Evolutionary conservation across 2,329 filamentous ascomycete genomes (phyloP).

Genomic region (Helicocarpus griseus): DNA sequence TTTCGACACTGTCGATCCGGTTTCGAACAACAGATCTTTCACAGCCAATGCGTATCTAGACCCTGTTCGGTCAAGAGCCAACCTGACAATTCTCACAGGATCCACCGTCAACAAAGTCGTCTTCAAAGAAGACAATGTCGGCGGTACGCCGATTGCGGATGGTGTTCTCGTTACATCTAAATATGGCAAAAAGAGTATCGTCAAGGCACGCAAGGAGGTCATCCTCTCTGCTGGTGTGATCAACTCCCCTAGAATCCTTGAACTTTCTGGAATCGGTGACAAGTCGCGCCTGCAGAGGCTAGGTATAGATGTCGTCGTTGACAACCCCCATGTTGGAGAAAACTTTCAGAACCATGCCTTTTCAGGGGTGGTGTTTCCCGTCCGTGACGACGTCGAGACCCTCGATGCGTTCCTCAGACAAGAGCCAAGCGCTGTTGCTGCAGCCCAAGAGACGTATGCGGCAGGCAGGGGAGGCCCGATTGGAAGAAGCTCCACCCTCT

Average conservation of each 20-base stretch:
- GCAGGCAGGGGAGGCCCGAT: slow-evolving; percentile 8
- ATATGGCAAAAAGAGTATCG: slow-evolving; percentile 16
- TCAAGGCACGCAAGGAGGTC: slow-evolving; percentile 40
- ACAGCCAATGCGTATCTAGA: background rate
- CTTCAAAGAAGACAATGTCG: background rate
- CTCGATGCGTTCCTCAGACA: slow-evolving; percentile 20
- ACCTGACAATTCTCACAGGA: background rate
- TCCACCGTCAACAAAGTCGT: slow-evolving; percentile 3
- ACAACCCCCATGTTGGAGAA: slow-evolving; percentile 39
- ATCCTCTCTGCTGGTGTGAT: slow-evolving; percentile 51
- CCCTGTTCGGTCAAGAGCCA: background rate
- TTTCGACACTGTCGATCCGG: slow-evolving; percentile 17
- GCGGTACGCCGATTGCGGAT: slow-evolving; percentile 9
- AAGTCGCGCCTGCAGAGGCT: background rate
- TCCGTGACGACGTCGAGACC: slow-evolving; percentile 27
- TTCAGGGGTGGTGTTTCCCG: slow-evolving; percentile 20
- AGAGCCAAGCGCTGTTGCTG: slow-evolving; percentile 37
- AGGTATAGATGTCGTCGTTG: slow-evolving; percentile 16
- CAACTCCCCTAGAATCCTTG: slow-evolving; percentile 47
- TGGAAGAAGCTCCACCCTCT: slow-evolving; percentile 3
- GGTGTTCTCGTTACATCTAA: slow-evolving; percentile 22
- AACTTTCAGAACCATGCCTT: slow-evolving; percentile 43
- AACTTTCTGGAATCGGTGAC: slow-evolving; percentile 51
- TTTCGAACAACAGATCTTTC: background rate
- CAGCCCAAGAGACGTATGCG: slow-evolving; percentile 20